These are phyloP conservation scores for Apiospora sp. DNA, from an alignment of 2,329 filamentous ascomycete species.

Conservation along the genomic window DNA sequence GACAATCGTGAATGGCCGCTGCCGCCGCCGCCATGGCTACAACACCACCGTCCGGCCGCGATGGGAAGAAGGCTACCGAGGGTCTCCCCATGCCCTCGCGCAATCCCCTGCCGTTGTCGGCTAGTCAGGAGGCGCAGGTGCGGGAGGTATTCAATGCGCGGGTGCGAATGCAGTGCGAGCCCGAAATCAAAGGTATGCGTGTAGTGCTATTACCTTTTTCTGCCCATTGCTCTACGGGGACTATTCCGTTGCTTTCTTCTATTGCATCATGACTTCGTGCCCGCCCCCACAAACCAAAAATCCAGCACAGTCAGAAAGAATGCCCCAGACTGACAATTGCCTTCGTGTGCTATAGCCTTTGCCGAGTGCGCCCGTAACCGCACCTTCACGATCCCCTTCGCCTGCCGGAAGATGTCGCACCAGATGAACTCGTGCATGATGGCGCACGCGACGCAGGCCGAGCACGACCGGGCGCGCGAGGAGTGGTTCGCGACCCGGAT, in stretches of 20 bases:
- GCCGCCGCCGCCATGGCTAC: slow-evolving; percentile 21
- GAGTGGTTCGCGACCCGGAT: slow-evolving; percentile 89
- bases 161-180: slow-evolving; percentile 77
- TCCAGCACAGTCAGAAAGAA: background rate
- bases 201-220: background rate
- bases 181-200: slow-evolving; percentile 76
- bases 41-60: slow-evolving; percentile 14
- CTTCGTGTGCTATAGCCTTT: slow-evolving; percentile 69
- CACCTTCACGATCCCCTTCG: slow-evolving; percentile 87
- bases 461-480: slow-evolving; percentile 87
- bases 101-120: slow-evolving; percentile 79
- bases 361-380: slow-evolving; percentile 87
- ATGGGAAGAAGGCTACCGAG: slow-evolving; percentile 19
- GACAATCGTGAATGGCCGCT: slow-evolving; percentile 21
- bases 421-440: slow-evolving; percentile 97
- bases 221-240: background rate
- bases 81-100: slow-evolving; percentile 62
- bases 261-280: background rate
- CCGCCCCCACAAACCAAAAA: background rate
- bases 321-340: background rate
- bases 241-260: background rate
- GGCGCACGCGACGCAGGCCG: slow-evolving; percentile 80
- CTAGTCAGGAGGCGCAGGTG: slow-evolving; percentile 50
- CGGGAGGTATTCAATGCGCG: slow-evolving; percentile 57
- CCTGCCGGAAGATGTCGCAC: slow-evolving; percentile 80